phyloP scores from a whole-genome alignment of 371 early-diverging fungal species.

The Coemansia linderi region DNA sequence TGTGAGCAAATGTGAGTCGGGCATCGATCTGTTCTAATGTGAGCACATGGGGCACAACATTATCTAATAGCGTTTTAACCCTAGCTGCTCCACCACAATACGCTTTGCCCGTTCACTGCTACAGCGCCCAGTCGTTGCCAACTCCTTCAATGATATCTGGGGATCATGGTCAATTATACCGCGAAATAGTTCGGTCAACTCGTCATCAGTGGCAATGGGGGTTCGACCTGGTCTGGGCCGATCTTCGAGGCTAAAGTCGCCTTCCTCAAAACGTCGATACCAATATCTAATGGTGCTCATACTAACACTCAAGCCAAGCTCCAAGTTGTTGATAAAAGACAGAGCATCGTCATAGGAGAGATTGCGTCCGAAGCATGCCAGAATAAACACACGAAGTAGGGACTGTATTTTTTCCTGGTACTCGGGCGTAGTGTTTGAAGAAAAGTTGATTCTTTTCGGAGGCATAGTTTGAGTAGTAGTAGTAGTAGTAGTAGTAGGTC shows the following conservation, averaged over 20 bases:
- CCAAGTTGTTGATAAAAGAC: background rate
- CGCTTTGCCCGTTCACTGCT: background rate
- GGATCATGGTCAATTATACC: background rate
- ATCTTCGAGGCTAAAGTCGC: background rate
- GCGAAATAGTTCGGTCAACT: background rate
- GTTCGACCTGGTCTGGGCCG: background rate
- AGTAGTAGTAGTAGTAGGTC: no score
- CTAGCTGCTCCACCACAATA: background rate
- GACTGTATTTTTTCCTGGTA: no score
- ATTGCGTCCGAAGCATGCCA: background rate
- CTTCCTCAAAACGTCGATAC: background rate
- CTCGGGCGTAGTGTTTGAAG: no score
- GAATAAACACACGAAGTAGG: background rate
- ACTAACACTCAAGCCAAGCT: background rate
- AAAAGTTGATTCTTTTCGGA: background rate
- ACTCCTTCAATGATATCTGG: background rate
- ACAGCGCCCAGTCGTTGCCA: background rate
- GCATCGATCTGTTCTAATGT: no score
- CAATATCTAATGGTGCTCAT: background rate
- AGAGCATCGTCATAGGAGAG: background rate
- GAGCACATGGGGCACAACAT: background rate
- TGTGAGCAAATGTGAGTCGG: no score
- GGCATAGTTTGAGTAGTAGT: no score
- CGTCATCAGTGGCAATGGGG: background rate
- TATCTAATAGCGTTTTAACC: background rate